Conservation (phyloP, 2,329 filamentous ascomycete genomes). For the Colletotrichum godetiae region DNA sequence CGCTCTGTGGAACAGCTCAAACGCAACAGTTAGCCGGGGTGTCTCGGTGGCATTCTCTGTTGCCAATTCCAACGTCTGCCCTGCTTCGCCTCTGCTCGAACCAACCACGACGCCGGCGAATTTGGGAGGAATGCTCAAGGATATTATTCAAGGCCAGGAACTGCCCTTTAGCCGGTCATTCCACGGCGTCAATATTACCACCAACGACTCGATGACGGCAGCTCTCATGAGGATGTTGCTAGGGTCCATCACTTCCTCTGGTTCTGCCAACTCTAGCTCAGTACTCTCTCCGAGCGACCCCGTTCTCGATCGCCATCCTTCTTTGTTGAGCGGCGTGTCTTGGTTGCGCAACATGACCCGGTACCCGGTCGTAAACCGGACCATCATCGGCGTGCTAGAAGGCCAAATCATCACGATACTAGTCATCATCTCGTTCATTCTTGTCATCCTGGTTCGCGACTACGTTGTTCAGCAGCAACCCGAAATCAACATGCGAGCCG, state of each 20-base stretch:
- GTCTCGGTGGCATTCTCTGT: slow-evolving; percentile 34
- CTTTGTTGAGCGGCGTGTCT: slow-evolving; percentile 67
- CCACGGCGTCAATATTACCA: slow-evolving; percentile 46
- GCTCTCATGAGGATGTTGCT: slow-evolving; percentile 45
- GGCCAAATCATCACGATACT: slow-evolving; percentile 93
- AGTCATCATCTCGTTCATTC: slow-evolving; percentile 92
- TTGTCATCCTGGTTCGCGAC: slow-evolving; percentile 96
- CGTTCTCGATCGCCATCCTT: slow-evolving; percentile 43
- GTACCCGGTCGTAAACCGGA: slow-evolving; percentile 78
- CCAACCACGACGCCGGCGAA: slow-evolving; percentile 41
- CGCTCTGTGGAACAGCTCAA: slow-evolving; percentile 35
- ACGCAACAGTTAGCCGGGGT: slow-evolving; percentile 26
- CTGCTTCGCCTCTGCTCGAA: slow-evolving; percentile 48
- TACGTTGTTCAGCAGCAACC: slow-evolving; percentile 99
- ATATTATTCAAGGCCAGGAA: slow-evolving; percentile 42
- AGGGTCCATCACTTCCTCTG: slow-evolving; percentile 39
- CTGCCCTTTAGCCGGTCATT: slow-evolving; percentile 42
- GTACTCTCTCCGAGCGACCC: slow-evolving; percentile 32
- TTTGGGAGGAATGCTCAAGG: slow-evolving; percentile 49
- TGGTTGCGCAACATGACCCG: slow-evolving; percentile 73
- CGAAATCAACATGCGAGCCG: slow-evolving; percentile 83
- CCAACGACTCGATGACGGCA: slow-evolving; percentile 46
- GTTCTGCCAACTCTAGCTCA: slow-evolving; percentile 25
- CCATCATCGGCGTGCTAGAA: slow-evolving; percentile 86
- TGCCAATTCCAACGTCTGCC: slow-evolving; percentile 44